Conservation (phyloP, 495 filamentous ascomycete species). For the Parachaetomium inaequale region DNA sequence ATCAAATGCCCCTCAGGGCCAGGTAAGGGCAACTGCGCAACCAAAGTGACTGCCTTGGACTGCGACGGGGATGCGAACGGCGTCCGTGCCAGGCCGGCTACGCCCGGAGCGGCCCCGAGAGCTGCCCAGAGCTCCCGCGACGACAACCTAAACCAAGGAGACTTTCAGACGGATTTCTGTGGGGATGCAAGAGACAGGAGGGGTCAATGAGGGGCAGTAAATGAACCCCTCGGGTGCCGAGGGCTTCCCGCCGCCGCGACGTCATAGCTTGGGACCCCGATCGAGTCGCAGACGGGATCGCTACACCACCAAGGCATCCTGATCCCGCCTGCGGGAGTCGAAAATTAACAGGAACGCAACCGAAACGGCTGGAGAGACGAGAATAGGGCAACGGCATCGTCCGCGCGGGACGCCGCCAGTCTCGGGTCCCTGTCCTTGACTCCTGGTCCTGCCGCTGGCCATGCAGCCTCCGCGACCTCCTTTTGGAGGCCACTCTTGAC, state of each 20-base stretch:
- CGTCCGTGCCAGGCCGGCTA: too few species aligned
- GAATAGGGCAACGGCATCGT: neutral
- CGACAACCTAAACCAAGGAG: too few species aligned
- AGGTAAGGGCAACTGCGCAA: neutral
- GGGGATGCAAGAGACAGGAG: neutral
- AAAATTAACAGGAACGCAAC: neutral
- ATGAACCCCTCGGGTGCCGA: neutral
- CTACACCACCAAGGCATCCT: neutral
- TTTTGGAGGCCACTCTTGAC: neutral
- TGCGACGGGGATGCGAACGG: too few species aligned
- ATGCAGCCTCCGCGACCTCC: neutral
- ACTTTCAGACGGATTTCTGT: neutral
- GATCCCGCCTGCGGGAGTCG: neutral
- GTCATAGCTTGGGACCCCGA: neutral
- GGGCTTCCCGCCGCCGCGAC: slow-evolving; percentile 1
- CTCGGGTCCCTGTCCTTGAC: neutral
- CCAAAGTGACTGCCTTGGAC: neutral
- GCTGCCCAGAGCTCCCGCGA: too few species aligned
- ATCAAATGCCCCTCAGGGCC: neutral
- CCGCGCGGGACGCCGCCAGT: neutral
- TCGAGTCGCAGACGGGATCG: neutral
- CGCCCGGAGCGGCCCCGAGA: neutral
- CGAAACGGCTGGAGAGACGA: neutral
- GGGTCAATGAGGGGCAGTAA: neutral
- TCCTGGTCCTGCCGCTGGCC: neutral